These are phyloP conservation scores for Xylariaceae sp. DNA, from an alignment of 2,329 filamentous ascomycete genomes.

Conservation along the genomic window DNA sequence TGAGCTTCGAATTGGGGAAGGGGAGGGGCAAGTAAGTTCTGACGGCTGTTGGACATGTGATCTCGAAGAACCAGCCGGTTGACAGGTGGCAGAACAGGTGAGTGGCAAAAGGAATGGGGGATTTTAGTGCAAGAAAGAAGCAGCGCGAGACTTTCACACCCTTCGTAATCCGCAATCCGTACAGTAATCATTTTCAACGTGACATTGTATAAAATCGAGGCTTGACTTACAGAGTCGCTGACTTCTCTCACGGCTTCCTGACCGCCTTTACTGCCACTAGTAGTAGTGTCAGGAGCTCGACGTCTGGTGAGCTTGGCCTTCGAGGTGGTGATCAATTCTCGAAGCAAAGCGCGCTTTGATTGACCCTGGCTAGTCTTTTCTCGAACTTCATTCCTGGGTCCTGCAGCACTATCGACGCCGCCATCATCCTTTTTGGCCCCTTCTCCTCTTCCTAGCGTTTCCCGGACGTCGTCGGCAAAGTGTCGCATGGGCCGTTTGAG, in stretches of 20 bases:
- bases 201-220: neutral
- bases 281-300: neutral
- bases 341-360: slow-evolving; percentile 21
- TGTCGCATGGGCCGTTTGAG: slow-evolving; percentile 26
- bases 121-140: neutral
- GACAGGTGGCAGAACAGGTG: neutral
- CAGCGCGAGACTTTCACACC: neutral
- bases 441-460: slow-evolving; percentile 13
- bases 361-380: slow-evolving; percentile 12
- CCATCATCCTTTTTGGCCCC: slow-evolving; percentile 4
- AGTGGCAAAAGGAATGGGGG: neutral
- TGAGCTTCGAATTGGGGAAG: neutral
- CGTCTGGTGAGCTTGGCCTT: slow-evolving; percentile 18
- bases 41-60: neutral
- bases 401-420: slow-evolving; percentile 2
- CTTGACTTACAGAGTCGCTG: slow-evolving; percentile 11
- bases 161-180: neutral
- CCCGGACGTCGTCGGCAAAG: slow-evolving; percentile 23
- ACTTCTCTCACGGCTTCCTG: slow-evolving; percentile 7
- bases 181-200: neutral
- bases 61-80: neutral
- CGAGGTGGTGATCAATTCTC: slow-evolving; percentile 25
- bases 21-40: neutral
- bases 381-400: slow-evolving; percentile 7
- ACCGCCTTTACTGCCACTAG: slow-evolving; percentile 1